Percentiles rank a stretch among this genome's conserved stretches.
Conservation (phyloP, 2,329 filamentous ascomycete genomes). For the Fusarium sambucinum region DNA sequence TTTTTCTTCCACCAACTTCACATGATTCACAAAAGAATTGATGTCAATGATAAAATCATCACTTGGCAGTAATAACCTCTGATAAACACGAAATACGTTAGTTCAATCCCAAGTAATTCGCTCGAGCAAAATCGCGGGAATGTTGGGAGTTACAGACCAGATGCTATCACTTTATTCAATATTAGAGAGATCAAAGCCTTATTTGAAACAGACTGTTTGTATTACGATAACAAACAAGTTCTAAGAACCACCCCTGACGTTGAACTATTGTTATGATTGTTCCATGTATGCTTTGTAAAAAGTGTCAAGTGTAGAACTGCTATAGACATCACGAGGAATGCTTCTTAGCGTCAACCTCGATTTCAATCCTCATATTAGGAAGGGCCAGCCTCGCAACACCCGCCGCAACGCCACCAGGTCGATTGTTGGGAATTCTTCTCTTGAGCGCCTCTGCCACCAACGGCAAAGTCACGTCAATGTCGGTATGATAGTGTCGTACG, state of each 20-base stretch:
- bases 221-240: not conserved
- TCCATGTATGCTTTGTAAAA: no score
- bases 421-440: constrained; percentile 26
- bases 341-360: constrained; percentile 40
- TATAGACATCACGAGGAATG: not conserved
- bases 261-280: no score
- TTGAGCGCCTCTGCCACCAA: constrained; percentile 22
- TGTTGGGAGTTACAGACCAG: no score
- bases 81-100: no score
- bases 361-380: constrained; percentile 40
- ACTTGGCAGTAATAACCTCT: no score
- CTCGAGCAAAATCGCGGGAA: no score
- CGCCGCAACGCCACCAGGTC: constrained; percentile 20
- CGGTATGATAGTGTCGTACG: constrained; percentile 43
- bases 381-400: constrained; percentile 34
- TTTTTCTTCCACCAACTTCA: not conserved
- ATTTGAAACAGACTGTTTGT: not conserved
- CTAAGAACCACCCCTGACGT: no score
- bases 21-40: no score
- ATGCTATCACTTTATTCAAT: not conserved
- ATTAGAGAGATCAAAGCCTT: not conserved
- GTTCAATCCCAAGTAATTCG: no score
- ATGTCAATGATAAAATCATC: no score
- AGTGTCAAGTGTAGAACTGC: not conserved
- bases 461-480: constrained; percentile 35